Conservation (phyloP, 768 basidiomycete genomes). For the Cystobasidium ongulense region DNA sequence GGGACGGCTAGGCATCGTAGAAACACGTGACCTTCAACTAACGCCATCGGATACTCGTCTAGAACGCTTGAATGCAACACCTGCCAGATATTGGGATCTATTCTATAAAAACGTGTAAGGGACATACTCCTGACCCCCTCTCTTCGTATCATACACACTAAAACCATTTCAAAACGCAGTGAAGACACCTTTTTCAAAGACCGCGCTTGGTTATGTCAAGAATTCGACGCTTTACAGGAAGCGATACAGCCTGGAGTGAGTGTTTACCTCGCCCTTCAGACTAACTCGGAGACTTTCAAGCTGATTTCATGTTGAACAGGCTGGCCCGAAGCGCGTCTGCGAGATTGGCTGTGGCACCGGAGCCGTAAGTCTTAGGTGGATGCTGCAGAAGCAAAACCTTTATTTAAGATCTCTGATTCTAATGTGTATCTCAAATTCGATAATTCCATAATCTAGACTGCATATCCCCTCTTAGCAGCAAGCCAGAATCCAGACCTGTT, state of each 20-base stretch:
- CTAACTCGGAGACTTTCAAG: not conserved
- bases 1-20: constrained; percentile 12
- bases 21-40: not conserved
- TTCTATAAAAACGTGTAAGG: constrained; percentile 72
- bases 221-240: constrained; percentile 78
- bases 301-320: constrained; percentile 48
- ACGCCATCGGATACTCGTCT: not conserved
- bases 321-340: constrained; percentile 65
- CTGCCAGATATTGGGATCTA: constrained; percentile 61
- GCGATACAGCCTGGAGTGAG: constrained; percentile 60
- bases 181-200: constrained; percentile 84
- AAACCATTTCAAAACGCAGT: not conserved
- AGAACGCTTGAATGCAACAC: constrained; percentile 44
- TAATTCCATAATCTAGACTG: constrained; percentile 51
- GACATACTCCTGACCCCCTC: not conserved
- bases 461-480: constrained; percentile 60
- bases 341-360: constrained; percentile 91
- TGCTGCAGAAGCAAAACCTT: too few species aligned
- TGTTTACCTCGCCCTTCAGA: constrained; percentile 30
- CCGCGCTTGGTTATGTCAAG: constrained; percentile 89
- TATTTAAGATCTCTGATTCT: too few species aligned
- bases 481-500: constrained; percentile 71
- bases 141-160: not conserved
- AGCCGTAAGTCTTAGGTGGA: not conserved
- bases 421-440: constrained; percentile 54